Evolutionary conservation across 2,329 filamentous ascomycete genomes (phyloP).

Genomic region (Hypomyces rosellus): DNA sequence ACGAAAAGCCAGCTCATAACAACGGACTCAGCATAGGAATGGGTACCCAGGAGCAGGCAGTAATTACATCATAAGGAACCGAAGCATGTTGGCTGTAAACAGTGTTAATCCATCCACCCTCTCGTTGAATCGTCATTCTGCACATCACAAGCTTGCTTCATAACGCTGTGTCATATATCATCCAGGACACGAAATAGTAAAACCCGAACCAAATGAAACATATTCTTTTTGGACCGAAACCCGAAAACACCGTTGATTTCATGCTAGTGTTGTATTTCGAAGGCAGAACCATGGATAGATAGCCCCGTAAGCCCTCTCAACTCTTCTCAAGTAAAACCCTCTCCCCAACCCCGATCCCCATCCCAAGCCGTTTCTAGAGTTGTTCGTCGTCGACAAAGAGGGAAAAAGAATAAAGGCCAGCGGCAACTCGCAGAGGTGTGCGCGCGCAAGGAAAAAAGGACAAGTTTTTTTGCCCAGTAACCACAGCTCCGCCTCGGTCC

Average conservation of each 20-base stretch:
- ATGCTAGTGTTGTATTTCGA: constrained; percentile 35
- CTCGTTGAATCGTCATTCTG: too few relatives aligned
- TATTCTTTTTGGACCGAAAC: constrained; percentile 29
- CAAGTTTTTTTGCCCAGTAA: too few relatives aligned
- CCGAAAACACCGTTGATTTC: constrained; percentile 37
- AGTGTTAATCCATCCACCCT: too few relatives aligned
- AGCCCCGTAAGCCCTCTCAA: constrained; percentile 10
- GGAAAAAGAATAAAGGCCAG: constrained; percentile 19
- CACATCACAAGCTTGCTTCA: too few relatives aligned
- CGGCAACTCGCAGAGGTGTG: constrained; percentile 18
- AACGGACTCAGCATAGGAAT: too few relatives aligned
- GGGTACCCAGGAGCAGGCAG: too few relatives aligned
- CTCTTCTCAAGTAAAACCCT: too few relatives aligned
- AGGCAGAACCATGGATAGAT: constrained; percentile 26
- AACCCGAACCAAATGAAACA: constrained; percentile 1
- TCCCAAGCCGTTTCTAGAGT: constrained; percentile 24
- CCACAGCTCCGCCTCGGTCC: too few relatives aligned
- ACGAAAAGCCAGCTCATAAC: too few relatives aligned
- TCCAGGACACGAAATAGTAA: not conserved
- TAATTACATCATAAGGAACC: too few relatives aligned
- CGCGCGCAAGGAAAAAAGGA: constrained; percentile 16
- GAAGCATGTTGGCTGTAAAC: too few relatives aligned
- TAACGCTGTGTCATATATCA: not conserved
- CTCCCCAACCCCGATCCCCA: constrained; percentile 11
- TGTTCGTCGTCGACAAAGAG: constrained; percentile 19